Conservation (phyloP, 1,284 basidiomycete species). For the Gomphus bonarii region DNA sequence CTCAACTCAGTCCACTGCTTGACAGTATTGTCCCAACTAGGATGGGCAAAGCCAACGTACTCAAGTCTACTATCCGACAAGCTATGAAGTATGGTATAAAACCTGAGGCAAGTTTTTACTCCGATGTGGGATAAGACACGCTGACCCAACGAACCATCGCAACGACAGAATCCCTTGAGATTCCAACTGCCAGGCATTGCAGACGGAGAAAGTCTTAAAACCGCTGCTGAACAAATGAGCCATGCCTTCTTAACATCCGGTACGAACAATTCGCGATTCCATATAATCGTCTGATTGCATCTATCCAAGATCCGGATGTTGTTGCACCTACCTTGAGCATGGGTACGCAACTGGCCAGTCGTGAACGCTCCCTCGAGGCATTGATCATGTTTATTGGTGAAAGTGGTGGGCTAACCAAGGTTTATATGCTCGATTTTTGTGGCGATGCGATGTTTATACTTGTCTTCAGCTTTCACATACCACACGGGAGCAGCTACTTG, state of each 20-base stretch:
- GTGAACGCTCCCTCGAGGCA: constrained; percentile 68
- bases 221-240: constrained; percentile 71
- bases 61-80: constrained; percentile 81
- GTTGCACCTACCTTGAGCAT: constrained; percentile 75
- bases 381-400: constrained; percentile 83
- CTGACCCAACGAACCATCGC: background rate
- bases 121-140: background rate
- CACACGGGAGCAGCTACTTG: constrained; percentile 65
- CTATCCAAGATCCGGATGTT: constrained; percentile 53
- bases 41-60: constrained; percentile 52
- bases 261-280: constrained; percentile 27
- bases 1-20: constrained; percentile 8
- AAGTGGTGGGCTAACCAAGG: constrained; percentile 71
- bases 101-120: background rate
- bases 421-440: constrained; percentile 18
- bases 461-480: constrained; percentile 63
- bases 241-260: constrained; percentile 58
- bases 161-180: constrained; percentile 64
- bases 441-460: constrained; percentile 5
- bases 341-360: constrained; percentile 65
- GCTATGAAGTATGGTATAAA: constrained; percentile 75
- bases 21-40: constrained; percentile 22
- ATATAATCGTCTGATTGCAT: constrained; percentile 4
- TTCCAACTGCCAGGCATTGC: constrained; percentile 76
- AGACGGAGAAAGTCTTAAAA: constrained; percentile 73